These are phyloP conservation scores for Aspergillus conjunctus DNA, from an alignment of 495 filamentous ascomycete genomes.

Conservation along the genomic window DNA sequence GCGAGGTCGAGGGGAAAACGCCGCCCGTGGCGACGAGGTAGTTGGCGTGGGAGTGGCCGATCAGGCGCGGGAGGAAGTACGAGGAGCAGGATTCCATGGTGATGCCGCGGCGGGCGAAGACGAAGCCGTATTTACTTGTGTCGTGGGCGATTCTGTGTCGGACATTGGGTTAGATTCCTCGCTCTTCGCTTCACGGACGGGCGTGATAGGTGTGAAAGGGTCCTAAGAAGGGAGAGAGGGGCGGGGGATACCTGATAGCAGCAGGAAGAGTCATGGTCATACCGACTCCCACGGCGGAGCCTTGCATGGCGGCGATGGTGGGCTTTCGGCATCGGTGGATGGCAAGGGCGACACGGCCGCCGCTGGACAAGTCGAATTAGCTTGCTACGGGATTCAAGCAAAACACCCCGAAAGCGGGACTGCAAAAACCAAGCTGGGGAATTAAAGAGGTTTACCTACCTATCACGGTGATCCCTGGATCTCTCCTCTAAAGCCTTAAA, in stretches of 20 bases:
- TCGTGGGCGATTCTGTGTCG: slow-evolving; percentile 51
- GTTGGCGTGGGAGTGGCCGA: slow-evolving; percentile 59
- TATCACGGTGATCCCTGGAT: slow-evolving; percentile 48
- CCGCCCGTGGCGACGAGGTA: slow-evolving; percentile 48
- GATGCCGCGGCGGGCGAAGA: slow-evolving; percentile 63
- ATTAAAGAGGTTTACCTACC: no score
- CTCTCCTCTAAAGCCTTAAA: slow-evolving; percentile 38
- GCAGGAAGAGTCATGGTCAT: slow-evolving; percentile 69
- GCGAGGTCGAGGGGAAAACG: slow-evolving; percentile 34
- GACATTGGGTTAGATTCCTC: no score
- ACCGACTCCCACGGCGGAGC: slow-evolving; percentile 65
- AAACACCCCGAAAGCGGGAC: neutral
- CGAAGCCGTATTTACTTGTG: slow-evolving; percentile 62
- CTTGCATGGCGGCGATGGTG: slow-evolving; percentile 66
- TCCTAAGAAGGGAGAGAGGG: neutral
- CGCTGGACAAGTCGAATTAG: slow-evolving; percentile 20
- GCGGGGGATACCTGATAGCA: slow-evolving; percentile 44
- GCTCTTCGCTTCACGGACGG: no score
- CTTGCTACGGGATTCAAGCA: neutral
- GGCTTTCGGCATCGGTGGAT: slow-evolving; percentile 65
- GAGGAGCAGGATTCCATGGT: slow-evolving; percentile 64
- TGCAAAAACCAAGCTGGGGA: no score
- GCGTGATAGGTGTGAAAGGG: no score
- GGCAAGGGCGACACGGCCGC: slow-evolving; percentile 53
- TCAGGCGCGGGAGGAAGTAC: slow-evolving; percentile 63